phyloP scores from a whole-genome alignment of 345 rosid species.

The Crucihimalaya himalaica region DNA sequence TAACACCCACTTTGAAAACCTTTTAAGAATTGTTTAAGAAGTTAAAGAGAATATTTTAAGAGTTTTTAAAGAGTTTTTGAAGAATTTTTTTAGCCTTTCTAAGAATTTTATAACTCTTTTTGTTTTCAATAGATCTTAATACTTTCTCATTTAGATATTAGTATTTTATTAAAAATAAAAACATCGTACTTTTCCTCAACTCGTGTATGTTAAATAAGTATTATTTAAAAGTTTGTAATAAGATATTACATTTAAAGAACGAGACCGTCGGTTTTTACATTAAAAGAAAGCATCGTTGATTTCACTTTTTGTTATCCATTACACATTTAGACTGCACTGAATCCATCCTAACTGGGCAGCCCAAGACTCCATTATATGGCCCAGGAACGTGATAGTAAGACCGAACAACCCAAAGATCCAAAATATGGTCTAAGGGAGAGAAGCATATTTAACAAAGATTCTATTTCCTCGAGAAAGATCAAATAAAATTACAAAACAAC shows the following conservation, averaged over 20 bases:
- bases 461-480: conserved; percentile 24
- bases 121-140: background rate
- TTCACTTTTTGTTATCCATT: background rate
- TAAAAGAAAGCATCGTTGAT: background rate
- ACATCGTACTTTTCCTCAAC: no score
- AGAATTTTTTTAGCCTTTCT: no score
- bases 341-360: background rate
- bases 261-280: no score
- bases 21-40: background rate
- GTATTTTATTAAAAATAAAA: no score
- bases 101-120: no score
- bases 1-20: no score
- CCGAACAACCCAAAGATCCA: background rate
- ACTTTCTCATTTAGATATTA: no score
- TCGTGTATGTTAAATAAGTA: no score
- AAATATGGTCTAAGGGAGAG: background rate
- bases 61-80: background rate
- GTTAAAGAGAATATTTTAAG: no score
- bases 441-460: conserved; percentile 10
- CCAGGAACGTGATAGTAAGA: background rate
- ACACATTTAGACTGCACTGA: background rate
- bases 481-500: conserved; percentile 31
- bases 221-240: background rate
- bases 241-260: no score
- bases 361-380: background rate